These are phyloP conservation scores for Globisporangium spiculum DNA, from an alignment of 352 stramenopile genomes.

Conservation along the genomic window DNA sequence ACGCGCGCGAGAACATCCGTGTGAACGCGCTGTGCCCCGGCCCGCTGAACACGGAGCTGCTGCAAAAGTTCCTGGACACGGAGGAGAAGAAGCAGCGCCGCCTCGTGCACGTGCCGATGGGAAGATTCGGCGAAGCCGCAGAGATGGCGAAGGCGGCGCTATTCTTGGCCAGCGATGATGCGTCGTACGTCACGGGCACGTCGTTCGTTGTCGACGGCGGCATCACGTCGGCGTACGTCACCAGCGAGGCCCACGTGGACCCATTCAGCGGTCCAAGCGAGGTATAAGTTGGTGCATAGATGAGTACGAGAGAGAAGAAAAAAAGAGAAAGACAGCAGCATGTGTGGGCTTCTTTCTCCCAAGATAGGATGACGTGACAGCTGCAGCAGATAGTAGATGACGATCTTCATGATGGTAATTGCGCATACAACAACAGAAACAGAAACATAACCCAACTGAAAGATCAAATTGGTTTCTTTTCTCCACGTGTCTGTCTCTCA, in stretches of 20 bases:
- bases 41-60: constrained; percentile 80
- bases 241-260: constrained; percentile 73
- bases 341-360: background rate
- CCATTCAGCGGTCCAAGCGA: constrained; percentile 79
- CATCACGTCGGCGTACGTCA: constrained; percentile 86
- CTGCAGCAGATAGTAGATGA: background rate
- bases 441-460: background rate
- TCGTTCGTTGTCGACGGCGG: constrained; percentile 88
- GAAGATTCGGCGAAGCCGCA: constrained; percentile 78
- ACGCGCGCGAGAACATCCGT: constrained; percentile 85
- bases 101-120: constrained; percentile 87
- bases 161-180: constrained; percentile 83
- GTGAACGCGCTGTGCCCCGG: constrained; percentile 86
- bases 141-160: constrained; percentile 88
- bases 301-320: background rate
- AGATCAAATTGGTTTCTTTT: background rate
- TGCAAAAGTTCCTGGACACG: constrained; percentile 86
- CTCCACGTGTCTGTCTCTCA: background rate
- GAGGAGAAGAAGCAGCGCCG: constrained; percentile 85
- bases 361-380: background rate
- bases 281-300: constrained; percentile 34
- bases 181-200: constrained; percentile 85
- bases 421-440: background rate
- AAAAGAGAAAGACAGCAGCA: constrained; percentile 3
- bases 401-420: background rate